These are phyloP conservation scores for Mycena vitilis DNA, from an alignment of 768 basidiomycete species.

Conservation along the genomic window DNA sequence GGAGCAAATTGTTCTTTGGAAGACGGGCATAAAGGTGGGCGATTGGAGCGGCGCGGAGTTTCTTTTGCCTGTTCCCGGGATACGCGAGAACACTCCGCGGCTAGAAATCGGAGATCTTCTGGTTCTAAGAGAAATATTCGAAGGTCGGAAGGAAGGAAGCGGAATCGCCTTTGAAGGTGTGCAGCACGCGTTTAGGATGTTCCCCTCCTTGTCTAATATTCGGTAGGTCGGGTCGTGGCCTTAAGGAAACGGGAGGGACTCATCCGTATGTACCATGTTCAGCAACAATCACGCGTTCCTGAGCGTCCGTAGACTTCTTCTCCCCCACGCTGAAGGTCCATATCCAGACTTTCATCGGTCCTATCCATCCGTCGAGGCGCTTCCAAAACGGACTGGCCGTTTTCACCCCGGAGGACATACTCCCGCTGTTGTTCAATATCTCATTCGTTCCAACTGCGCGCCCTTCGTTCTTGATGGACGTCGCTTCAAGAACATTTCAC, in stretches of 20 bases:
- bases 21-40: slow-evolving; percentile 47
- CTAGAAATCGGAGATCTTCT: slow-evolving; percentile 59
- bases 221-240: slow-evolving; percentile 47
- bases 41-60: slow-evolving; percentile 55
- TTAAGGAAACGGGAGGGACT: slow-evolving; percentile 60
- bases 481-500: slow-evolving; percentile 47
- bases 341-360: slow-evolving; percentile 49
- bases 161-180: slow-evolving; percentile 57
- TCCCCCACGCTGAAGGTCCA: slow-evolving; percentile 54
- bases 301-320: slow-evolving; percentile 48
- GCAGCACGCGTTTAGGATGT: neutral
- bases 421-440: slow-evolving; percentile 59
- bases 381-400: slow-evolving; percentile 29
- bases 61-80: slow-evolving; percentile 51
- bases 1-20: slow-evolving; percentile 59
- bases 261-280: slow-evolving; percentile 52
- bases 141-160: slow-evolving; percentile 46
- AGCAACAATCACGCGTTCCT: neutral
- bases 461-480: slow-evolving; percentile 57
- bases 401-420: slow-evolving; percentile 48
- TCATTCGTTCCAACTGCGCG: slow-evolving; percentile 60
- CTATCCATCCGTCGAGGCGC: slow-evolving; percentile 24
- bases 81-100: slow-evolving; percentile 55
- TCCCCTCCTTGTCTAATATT: neutral
- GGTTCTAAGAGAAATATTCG: slow-evolving; percentile 56